phyloP scores from a whole-genome alignment of 768 basidiomycete genomes.

The Rhodotorula babjevae region DNA sequence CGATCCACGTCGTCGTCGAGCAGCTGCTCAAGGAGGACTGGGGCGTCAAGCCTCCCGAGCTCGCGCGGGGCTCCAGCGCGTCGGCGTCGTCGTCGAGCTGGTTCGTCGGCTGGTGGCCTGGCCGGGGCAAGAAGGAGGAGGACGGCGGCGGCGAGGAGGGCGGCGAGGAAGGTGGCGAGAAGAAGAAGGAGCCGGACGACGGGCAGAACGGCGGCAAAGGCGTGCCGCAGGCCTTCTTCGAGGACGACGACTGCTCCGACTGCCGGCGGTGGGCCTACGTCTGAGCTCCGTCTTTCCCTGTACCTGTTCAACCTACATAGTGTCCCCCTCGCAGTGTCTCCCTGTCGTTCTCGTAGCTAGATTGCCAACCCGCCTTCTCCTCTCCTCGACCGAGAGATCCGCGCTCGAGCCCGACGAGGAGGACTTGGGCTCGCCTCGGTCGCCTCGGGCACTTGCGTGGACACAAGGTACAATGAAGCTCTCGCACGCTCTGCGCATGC shows the following conservation, averaged over 20 bases:
- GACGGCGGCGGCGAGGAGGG: background rate
- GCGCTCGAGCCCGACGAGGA: too few relatives aligned
- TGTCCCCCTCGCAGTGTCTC: too few relatives aligned
- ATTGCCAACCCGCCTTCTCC: too few relatives aligned
- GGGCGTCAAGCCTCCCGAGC: constrained; percentile 17
- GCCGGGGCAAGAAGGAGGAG: constrained; percentile 10
- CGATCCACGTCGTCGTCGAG: constrained; percentile 40
- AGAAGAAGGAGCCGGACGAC: constrained; percentile 16
- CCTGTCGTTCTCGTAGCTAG: too few relatives aligned
- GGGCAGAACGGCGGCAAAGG: constrained; percentile 27
- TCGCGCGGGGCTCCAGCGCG: background rate
- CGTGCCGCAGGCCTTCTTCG: constrained; percentile 29
- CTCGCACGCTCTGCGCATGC: too few relatives aligned
- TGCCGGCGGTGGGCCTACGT: constrained; percentile 39
- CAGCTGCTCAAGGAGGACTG: constrained; percentile 38
- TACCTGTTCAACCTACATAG: background rate
- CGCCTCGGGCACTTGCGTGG: too few relatives aligned
- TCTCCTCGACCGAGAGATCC: too few relatives aligned
- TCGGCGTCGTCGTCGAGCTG: background rate
- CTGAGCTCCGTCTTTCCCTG: background rate
- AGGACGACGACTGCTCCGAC: constrained; percentile 38
- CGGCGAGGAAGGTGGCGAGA: background rate
- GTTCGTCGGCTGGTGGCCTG: constrained; percentile 37
- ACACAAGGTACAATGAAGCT: too few relatives aligned
- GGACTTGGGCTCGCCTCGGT: too few relatives aligned